These are phyloP conservation scores for Trichoderma citrinoviride DNA, from an alignment of 2,329 filamentous ascomycete species.

Conservation along the genomic window DNA sequence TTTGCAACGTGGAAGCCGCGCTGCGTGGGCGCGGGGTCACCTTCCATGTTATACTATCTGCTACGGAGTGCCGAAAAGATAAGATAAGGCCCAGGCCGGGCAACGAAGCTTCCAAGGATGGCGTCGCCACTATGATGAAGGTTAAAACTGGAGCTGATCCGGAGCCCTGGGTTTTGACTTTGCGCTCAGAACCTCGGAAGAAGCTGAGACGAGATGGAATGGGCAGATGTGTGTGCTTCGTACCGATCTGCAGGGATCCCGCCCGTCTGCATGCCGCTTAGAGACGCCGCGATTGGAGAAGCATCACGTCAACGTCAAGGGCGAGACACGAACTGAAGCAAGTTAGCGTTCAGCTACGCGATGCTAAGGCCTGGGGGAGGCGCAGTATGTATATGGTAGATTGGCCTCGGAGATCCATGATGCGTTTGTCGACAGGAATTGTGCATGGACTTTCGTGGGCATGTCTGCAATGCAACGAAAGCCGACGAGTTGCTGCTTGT, in stretches of 20 bases:
- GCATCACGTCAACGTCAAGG: conserved; percentile 17
- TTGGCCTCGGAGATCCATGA: not conserved
- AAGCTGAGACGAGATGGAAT: not conserved
- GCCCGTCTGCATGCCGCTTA: conserved; percentile 12
- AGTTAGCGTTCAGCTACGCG: not conserved
- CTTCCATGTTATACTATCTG: conserved; percentile 5
- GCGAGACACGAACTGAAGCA: too few species aligned
- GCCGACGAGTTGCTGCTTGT: too few species aligned
- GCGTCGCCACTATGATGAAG: conserved; percentile 12
- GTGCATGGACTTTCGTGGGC: too few species aligned
- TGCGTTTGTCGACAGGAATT: too few species aligned
- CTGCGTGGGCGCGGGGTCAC: conserved; percentile 14
- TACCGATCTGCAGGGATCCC: conserved; percentile 12
- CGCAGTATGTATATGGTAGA: not conserved
- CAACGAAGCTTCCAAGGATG: not conserved
- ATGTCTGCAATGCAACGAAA: too few species aligned
- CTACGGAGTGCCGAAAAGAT: not conserved
- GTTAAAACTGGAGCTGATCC: not conserved
- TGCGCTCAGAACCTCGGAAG: not conserved
- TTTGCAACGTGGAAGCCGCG: not conserved
- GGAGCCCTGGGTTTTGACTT: not conserved
- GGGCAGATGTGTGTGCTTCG: not conserved
- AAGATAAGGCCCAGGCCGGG: conserved; percentile 8
- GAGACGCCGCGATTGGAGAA: conserved; percentile 8
- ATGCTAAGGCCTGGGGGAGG: not conserved